Percentiles rank a stretch among this genome's conserved stretches.
These are phyloP conservation scores for Penicilliopsis zonata DNA, from an alignment of 495 filamentous ascomycete genomes.

Conservation along the genomic window DNA sequence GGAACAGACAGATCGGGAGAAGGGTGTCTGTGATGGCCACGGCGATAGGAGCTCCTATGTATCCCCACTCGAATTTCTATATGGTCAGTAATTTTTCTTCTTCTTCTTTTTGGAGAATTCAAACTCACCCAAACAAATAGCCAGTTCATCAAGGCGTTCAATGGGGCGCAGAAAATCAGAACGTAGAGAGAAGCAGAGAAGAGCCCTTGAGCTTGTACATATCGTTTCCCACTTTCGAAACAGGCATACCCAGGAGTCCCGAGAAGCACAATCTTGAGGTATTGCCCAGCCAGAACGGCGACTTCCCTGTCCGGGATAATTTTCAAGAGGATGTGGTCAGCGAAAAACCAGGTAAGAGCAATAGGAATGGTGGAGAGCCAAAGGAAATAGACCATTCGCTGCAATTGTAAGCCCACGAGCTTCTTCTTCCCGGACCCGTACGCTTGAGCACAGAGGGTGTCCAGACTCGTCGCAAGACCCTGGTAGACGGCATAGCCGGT, in stretches of 20 bases:
- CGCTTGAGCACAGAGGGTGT: slow-evolving; percentile 66
- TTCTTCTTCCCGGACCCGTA: slow-evolving; percentile 60
- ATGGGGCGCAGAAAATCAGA: slow-evolving; percentile 54
- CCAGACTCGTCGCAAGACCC: slow-evolving; percentile 59
- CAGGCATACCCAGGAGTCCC: slow-evolving; percentile 59
- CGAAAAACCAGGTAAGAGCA: slow-evolving; percentile 48
- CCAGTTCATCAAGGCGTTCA: slow-evolving; percentile 66
- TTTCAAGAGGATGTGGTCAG: slow-evolving; percentile 42
- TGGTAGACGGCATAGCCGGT: slow-evolving; percentile 63
- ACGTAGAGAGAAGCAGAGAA: slow-evolving; percentile 58
- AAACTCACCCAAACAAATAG: slow-evolving; percentile 55
- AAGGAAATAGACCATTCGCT: slow-evolving; percentile 58
- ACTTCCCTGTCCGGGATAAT: slow-evolving; percentile 58
- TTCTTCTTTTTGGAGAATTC: not conserved
- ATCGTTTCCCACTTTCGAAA: slow-evolving; percentile 64
- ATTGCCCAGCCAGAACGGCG: slow-evolving; percentile 50
- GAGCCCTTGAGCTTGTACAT: slow-evolving; percentile 61
- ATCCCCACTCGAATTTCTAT: slow-evolving; percentile 60
- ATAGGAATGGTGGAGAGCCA: slow-evolving; percentile 55
- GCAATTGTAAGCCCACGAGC: slow-evolving; percentile 59
- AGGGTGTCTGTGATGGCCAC: slow-evolving; percentile 72
- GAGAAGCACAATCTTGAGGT: slow-evolving; percentile 52
- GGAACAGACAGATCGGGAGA: slow-evolving; percentile 61
- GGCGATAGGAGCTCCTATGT: slow-evolving; percentile 73
- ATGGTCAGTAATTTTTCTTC: not conserved